A percentile compares a stretch with the other conserved stretches of the same genome.
phyloP scores from a whole-genome alignment of 257 asterid species.

The Forsythia viridissima region DNA sequence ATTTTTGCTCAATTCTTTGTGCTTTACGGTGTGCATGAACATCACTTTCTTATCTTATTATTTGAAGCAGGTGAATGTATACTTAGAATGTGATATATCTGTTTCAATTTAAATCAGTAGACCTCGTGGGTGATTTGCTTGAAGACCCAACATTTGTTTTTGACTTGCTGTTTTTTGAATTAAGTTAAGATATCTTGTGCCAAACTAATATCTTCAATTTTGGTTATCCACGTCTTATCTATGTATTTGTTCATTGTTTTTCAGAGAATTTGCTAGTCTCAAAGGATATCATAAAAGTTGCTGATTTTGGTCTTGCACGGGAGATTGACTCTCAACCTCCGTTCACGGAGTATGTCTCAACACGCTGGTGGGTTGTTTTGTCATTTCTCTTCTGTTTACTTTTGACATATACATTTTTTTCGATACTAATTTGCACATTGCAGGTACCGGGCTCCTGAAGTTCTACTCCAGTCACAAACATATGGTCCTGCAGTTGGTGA shows the following conservation, averaged over 20 bases:
- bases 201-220: background rate
- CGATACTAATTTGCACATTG: constrained; percentile 22
- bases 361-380: constrained; percentile 58
- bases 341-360: constrained; percentile 69
- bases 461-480: constrained; percentile 57
- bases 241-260: background rate
- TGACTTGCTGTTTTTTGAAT: background rate
- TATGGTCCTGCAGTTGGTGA: constrained; percentile 69
- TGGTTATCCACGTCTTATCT: background rate
- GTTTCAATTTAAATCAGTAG: background rate
- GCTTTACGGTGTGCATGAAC: background rate
- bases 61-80: background rate
- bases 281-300: constrained; percentile 54
- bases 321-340: constrained; percentile 65
- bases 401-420: background rate
- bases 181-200: background rate
- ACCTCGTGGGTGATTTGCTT: background rate
- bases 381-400: constrained; percentile 1
- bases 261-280: constrained; percentile 59
- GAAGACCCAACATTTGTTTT: background rate
- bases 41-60: background rate
- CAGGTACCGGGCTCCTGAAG: constrained; percentile 83
- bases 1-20: background rate
- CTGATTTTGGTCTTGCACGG: constrained; percentile 75
- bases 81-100: background rate